Conservation (phyloP, 2,329 filamentous ascomycete genomes). For the Hypoxylon sp. region DNA sequence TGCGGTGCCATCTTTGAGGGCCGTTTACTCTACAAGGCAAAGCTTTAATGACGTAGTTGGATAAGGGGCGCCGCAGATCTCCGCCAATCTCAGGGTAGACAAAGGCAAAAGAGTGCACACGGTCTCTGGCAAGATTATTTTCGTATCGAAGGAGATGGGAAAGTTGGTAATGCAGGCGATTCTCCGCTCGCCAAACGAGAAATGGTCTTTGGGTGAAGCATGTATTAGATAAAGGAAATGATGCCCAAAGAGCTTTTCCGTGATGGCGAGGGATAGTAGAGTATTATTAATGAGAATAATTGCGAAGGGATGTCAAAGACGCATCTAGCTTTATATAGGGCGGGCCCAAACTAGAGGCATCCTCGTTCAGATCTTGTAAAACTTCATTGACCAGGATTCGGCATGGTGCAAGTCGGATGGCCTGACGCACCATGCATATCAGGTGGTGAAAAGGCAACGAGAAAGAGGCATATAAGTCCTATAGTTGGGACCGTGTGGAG, state of each 20-base stretch:
- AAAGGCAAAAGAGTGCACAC: neutral
- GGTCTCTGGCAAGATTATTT: neutral
- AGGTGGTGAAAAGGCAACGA: conserved; percentile 25
- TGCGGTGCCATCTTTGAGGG: conserved; percentile 48
- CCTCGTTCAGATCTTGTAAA: conserved; percentile 33
- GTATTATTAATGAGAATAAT: conserved; percentile 19
- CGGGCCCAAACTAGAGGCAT: conserved; percentile 25
- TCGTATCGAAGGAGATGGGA: neutral
- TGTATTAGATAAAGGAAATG: neutral
- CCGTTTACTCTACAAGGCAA: neutral
- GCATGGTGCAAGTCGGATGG: conserved; percentile 32
- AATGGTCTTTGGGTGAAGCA: neutral
- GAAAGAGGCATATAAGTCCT: conserved; percentile 23
- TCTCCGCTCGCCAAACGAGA: neutral
- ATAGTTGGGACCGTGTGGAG: conserved; percentile 1
- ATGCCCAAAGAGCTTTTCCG: neutral
- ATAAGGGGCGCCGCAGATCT: neutral
- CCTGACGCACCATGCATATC: conserved; percentile 37
- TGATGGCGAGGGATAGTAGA: neutral
- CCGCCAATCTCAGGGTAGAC: neutral
- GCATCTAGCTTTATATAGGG: conserved; percentile 31
- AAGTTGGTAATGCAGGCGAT: neutral
- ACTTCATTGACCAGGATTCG: conserved; percentile 26
- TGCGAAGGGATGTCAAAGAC: conserved; percentile 4
- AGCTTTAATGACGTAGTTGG: conserved; percentile 32